Evolutionary conservation across 2,329 filamentous ascomycete species (phyloP).

Genomic region (Colletotrichum acutatum): DNA sequence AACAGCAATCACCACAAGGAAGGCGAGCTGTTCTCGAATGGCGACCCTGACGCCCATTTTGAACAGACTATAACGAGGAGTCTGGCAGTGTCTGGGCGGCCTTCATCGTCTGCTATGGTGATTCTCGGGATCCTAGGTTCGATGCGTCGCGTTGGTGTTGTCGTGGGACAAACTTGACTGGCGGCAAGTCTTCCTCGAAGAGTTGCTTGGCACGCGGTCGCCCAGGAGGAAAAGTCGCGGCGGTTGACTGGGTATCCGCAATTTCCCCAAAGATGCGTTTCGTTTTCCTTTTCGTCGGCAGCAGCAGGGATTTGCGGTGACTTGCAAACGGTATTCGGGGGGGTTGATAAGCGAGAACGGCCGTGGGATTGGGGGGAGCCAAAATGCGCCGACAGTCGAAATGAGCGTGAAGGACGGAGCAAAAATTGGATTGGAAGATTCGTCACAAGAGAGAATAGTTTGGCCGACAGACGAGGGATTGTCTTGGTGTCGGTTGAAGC

Average conservation of each 20-base stretch:
- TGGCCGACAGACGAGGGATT: background rate
- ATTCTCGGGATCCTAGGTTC: background rate
- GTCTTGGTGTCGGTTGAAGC: constrained; percentile 23
- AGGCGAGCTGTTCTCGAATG: constrained; percentile 87
- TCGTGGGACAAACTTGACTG: background rate
- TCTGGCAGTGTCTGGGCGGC: constrained; percentile 24
- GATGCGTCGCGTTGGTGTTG: background rate
- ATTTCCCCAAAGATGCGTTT: background rate
- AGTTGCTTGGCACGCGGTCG: constrained; percentile 21
- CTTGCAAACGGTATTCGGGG: background rate
- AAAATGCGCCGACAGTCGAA: background rate
- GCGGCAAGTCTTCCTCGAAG: background rate
- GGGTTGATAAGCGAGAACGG: background rate
- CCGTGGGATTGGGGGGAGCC: background rate
- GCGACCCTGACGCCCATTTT: constrained; percentile 76
- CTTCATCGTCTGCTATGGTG: constrained; percentile 34
- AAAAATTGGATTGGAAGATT: background rate
- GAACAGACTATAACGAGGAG: constrained; percentile 32
- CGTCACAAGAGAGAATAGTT: constrained; percentile 3
- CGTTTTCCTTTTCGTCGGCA: background rate
- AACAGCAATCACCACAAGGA: constrained; percentile 80
- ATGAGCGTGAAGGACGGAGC: constrained; percentile 8
- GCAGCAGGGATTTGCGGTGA: background rate
- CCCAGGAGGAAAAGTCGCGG: constrained; percentile 4
- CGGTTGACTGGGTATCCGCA: constrained; percentile 7